phyloP scores from a whole-genome alignment of 2,329 filamentous ascomycete genomes.

The Cercospora citrullina region DNA sequence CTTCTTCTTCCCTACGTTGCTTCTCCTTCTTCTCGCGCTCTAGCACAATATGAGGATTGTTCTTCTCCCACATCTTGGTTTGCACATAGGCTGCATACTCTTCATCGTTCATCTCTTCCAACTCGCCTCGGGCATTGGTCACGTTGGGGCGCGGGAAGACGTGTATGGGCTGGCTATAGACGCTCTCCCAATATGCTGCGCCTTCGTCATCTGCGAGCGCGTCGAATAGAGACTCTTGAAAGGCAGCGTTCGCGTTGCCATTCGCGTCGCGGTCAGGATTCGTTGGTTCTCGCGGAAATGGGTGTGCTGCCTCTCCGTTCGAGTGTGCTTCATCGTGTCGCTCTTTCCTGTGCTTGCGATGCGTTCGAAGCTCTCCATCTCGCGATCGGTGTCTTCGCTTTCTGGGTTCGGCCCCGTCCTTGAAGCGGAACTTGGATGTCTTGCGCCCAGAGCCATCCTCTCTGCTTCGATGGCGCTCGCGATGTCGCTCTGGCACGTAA shows the following conservation, averaged over 20 bases:
- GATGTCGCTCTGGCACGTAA: constrained; percentile 15
- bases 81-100: constrained; percentile 87
- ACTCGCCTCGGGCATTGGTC: constrained; percentile 55
- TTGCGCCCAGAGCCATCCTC: constrained; percentile 4
- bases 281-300: constrained; percentile 37
- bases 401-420: constrained; percentile 27
- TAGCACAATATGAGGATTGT: constrained; percentile 77
- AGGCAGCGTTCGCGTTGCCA: constrained; percentile 71
- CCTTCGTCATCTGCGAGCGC: constrained; percentile 96
- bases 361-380: constrained; percentile 15
- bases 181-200: constrained; percentile 88
- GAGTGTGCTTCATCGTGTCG: constrained; percentile 3
- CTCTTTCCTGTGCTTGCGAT: constrained; percentile 22
- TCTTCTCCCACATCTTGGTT: constrained; percentile 92
- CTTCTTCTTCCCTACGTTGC: constrained; percentile 51
- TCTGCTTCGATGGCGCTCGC: constrained; percentile 1
- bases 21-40: constrained; percentile 66
- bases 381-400: constrained; percentile 31
- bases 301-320: constrained; percentile 31
- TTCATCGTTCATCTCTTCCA: constrained; percentile 88
- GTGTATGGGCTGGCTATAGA: constrained; percentile 96
- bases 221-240: constrained; percentile 92
- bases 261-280: constrained; percentile 24
- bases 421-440: constrained; percentile 36
- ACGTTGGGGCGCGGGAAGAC: constrained; percentile 68